phyloP scores from a whole-genome alignment of 805 yeast species.

The Candida peoriensis region DNA sequence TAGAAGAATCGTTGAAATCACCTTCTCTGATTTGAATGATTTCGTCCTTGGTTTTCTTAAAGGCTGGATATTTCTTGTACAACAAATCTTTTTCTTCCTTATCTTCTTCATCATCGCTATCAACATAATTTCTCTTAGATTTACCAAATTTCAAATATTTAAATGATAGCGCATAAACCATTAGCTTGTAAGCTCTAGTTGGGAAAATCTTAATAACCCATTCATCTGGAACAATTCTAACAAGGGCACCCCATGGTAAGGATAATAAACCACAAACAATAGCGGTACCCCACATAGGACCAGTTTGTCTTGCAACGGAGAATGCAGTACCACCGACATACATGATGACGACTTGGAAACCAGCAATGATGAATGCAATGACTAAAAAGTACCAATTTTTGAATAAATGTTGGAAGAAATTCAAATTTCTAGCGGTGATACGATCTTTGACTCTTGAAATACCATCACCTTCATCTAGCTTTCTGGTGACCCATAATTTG shows the following conservation, averaged over 20 bases:
- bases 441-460: slow-evolving; percentile 52
- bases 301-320: slow-evolving; percentile 72
- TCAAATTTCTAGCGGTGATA: slow-evolving; percentile 58
- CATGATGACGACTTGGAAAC: slow-evolving; percentile 86
- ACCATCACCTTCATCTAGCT: slow-evolving; percentile 83
- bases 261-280: slow-evolving; percentile 75
- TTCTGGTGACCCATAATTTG: slow-evolving; percentile 85
- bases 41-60: slow-evolving; percentile 27
- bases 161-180: slow-evolving; percentile 17
- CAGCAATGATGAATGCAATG: slow-evolving; percentile 72
- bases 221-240: slow-evolving; percentile 79
- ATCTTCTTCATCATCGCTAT: slow-evolving; percentile 5
- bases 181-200: slow-evolving; percentile 28
- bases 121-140: slow-evolving; percentile 6
- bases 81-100: slow-evolving; percentile 16
- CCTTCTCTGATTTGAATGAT: slow-evolving; percentile 21
- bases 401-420: slow-evolving; percentile 77
- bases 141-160: slow-evolving; percentile 11
- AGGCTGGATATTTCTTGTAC: slow-evolving; percentile 28
- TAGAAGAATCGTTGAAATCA: slow-evolving; percentile 12
- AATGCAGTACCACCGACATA: slow-evolving; percentile 97
- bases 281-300: slow-evolving; percentile 87
- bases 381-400: slow-evolving; percentile 77
- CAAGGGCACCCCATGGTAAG: slow-evolving; percentile 70
- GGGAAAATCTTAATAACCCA: slow-evolving; percentile 70